Base-by-base conservation (phyloP, 306 rosid genomes). In the Vigna unguiculata region DNA sequence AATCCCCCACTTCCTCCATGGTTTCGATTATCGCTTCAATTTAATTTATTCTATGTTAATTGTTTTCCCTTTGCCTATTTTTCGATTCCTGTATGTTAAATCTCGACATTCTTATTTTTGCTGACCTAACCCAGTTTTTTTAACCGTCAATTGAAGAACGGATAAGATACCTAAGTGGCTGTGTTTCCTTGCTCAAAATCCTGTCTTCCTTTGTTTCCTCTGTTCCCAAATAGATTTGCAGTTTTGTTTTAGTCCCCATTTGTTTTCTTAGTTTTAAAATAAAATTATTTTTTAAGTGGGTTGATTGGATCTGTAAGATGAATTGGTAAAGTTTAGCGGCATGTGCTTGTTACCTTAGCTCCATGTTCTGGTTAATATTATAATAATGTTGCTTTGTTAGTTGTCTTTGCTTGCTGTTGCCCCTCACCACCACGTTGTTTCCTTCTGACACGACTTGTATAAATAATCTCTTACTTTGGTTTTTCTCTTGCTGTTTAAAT, bases 351-450 rank as follows among this genome's bases (percentile, higher is more conserved):
- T 47, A 63, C 73, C 67, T 38, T 76, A 73, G 75, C 83, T 55
- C 77, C 84, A 72, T 75, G 80, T 80, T 85, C 74, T 34, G 76
- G n/a, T 71, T 77, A 75, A 70, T 88, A 86, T 75, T 69, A 77
- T 85, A 76, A 81, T 81, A 41, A 72, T 81, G 48, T 47, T 36
- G 77, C 83, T 73, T 58, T 70, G 70, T 80, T 82, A 78, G 82
- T 82, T 78, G 88, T 82, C 82, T 67, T 87, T 69, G 89, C 88
- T 82, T 88, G 89, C 28, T 71, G 16, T 80, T 87, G 86, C 34
- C 72, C 21, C 77, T 79, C n/a, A 15, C 65, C 88, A 62, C 81
- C 88, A 66, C 80, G 89, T 74, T 87, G 74, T 45, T 84, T 74
- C 34, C 59, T 82, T 55, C 69, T 60, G 9, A 57, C 61, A 55